These are phyloP conservation scores for Gracilaria domingensis DNA, from an alignment of 23 red algal species.

Conservation along the genomic window DNA sequence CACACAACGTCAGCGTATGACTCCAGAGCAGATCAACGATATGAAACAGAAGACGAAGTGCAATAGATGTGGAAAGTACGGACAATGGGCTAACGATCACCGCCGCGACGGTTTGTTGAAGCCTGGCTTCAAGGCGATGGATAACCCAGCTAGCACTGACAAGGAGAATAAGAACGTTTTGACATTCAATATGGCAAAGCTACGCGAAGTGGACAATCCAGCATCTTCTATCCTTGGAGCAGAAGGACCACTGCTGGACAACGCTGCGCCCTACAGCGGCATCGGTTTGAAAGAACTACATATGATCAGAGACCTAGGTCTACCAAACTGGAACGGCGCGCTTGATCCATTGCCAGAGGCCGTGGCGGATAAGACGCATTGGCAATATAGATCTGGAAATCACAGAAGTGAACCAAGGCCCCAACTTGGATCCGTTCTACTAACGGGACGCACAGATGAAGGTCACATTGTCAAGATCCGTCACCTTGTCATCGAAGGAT, in stretches of 20 bases:
- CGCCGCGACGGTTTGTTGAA: slow-evolving; percentile 37
- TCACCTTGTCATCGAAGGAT: slow-evolving; percentile 5
- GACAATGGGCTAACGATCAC: slow-evolving; percentile 10
- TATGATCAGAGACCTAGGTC: not conserved
- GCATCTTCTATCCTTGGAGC: too few species aligned
- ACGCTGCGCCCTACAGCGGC: slow-evolving; percentile 51
- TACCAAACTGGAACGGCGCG: slow-evolving; percentile 29
- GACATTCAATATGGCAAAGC: not conserved
- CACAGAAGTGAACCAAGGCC: slow-evolving; percentile 21
- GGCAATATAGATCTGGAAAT: slow-evolving; percentile 55
- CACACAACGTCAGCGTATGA: not conserved
- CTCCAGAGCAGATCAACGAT: slow-evolving; percentile 12
- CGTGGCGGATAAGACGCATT: slow-evolving; percentile 20
- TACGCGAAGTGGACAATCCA: not conserved
- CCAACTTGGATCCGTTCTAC: slow-evolving; percentile 1
- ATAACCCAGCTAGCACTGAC: not conserved
- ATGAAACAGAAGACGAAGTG: slow-evolving; percentile 20
- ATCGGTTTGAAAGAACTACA: slow-evolving; percentile 19
- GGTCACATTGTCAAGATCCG: not conserved
- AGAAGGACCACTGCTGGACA: slow-evolving; percentile 44
- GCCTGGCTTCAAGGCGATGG: not conserved
- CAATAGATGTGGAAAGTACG: slow-evolving; percentile 15
- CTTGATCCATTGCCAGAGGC: slow-evolving; percentile 22
- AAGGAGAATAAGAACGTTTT: slow-evolving; percentile 6
- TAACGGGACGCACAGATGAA: not conserved